phyloP scores from a whole-genome alignment of 177 flowering plant genomes.

The Vitis hybrid region DNA sequence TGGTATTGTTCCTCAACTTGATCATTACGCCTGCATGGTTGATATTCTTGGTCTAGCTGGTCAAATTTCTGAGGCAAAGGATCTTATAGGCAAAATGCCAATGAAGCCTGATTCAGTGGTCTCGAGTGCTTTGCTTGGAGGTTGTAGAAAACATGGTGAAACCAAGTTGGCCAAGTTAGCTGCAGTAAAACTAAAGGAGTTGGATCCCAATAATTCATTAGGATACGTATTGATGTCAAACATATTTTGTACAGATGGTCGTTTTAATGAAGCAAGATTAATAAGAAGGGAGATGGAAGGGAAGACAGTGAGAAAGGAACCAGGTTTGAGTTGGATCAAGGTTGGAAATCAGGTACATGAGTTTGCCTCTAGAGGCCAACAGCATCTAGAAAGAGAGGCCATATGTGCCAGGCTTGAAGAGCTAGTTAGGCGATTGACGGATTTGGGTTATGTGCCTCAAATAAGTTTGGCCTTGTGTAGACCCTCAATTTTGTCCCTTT shows the following conservation, averaged over 20 bases:
- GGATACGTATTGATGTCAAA: conserved; percentile 71
- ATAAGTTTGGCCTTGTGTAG: too few relatives aligned
- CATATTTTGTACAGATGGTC: too few relatives aligned
- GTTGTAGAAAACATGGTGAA: conserved; percentile 69
- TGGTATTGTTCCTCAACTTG: conserved; percentile 54
- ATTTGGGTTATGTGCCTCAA: too few relatives aligned
- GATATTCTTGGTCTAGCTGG: conserved; percentile 76
- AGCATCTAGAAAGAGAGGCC: too few relatives aligned
- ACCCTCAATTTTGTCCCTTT: too few relatives aligned
- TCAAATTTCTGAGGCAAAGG: conserved; percentile 46
- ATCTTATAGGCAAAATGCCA: conserved; percentile 56
- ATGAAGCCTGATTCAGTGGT: conserved; percentile 68
- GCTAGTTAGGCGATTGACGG: too few relatives aligned
- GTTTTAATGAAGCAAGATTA: too few relatives aligned
- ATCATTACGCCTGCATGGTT: conserved; percentile 79
- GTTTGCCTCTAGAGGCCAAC: too few relatives aligned
- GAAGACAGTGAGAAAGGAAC: too few relatives aligned
- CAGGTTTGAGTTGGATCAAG: conserved; percentile 10
- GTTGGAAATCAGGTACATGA: too few relatives aligned
- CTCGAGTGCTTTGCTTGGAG: conserved; percentile 75
- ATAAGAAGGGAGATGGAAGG: too few relatives aligned
- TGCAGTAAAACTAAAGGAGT: conserved; percentile 49
- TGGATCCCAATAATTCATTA: conserved; percentile 62
- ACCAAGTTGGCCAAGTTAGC: conserved; percentile 49
- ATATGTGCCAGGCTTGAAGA: too few relatives aligned